Conservation (phyloP, 2,329 filamentous ascomycete species). For the Allantophomopsis cytisporea region DNA sequence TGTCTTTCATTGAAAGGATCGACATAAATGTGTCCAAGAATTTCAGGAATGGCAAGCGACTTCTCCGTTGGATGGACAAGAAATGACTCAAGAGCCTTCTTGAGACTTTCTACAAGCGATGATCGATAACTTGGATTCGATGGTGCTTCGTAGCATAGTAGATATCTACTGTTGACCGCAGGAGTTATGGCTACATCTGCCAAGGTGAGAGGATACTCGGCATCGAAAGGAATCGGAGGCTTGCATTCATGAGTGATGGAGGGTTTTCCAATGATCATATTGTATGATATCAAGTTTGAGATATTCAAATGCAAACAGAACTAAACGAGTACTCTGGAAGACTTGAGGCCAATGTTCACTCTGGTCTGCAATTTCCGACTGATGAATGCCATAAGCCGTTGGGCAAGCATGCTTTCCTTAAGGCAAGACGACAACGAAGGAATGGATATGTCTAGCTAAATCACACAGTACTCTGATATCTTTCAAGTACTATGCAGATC, state of each 20-base stretch:
- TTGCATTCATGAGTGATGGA: neutral
- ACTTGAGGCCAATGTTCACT: too few species aligned
- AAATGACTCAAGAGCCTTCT: conserved; percentile 2
- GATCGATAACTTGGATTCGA: conserved; percentile 1
- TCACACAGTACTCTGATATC: too few species aligned
- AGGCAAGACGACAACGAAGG: too few species aligned
- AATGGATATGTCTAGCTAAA: too few species aligned
- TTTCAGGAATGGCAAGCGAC: conserved; percentile 1
- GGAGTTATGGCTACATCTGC: neutral
- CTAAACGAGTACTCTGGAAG: too few species aligned
- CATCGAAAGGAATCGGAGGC: neutral
- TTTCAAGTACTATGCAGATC: too few species aligned
- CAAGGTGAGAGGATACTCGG: neutral
- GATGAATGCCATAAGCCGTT: too few species aligned
- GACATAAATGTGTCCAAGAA: conserved; percentile 1
- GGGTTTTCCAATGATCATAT: too few species aligned
- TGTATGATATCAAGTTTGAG: too few species aligned
- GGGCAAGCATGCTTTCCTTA: too few species aligned
- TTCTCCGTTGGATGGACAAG: conserved; percentile 1
- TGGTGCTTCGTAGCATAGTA: conserved; percentile 3
- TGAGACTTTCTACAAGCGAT: conserved; percentile 1
- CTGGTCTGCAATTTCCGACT: too few species aligned
- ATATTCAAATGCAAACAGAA: too few species aligned
- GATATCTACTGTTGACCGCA: conserved; percentile 2
- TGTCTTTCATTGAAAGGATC: conserved; percentile 1